Evolutionary conservation across 2,329 filamentous ascomycete species (phyloP).

Genomic region (Didymella keratinophila): DNA sequence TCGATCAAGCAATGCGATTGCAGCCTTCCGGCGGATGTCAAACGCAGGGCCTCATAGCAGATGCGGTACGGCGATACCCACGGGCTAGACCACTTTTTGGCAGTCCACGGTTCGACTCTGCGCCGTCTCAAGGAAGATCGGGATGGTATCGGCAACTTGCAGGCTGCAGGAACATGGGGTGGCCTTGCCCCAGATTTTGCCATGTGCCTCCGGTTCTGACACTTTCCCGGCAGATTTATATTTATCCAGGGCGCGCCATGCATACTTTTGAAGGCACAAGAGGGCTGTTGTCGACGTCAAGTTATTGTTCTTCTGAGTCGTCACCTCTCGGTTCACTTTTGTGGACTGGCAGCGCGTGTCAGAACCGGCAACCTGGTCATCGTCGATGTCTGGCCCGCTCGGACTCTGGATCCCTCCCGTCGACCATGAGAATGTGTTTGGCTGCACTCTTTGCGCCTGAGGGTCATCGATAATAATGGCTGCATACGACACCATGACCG

Average conservation of each 20-base stretch:
- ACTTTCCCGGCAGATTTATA: slow-evolving; percentile 7
- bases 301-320: background rate
- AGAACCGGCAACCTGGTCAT: slow-evolving; percentile 1
- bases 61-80: slow-evolving; percentile 13
- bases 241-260: background rate
- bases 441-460: background rate
- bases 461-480: background rate
- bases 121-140: slow-evolving; percentile 13
- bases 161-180: slow-evolving; percentile 13
- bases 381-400: slow-evolving; percentile 8
- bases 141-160: slow-evolving; percentile 14
- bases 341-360: background rate
- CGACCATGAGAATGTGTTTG: background rate
- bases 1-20: slow-evolving; percentile 7
- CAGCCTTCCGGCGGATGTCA: slow-evolving; percentile 14
- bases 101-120: slow-evolving; percentile 1
- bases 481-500: slow-evolving; percentile 1
- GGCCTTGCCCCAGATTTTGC: slow-evolving; percentile 15
- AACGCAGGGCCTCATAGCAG: slow-evolving; percentile 11
- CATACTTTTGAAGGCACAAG: background rate
- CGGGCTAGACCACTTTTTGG: slow-evolving; percentile 20
- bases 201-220: slow-evolving; percentile 7
- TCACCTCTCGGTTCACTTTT: background rate
- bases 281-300: background rate
- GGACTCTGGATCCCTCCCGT: background rate